These are phyloP conservation scores for Dysphania ambrosioides DNA, from an alignment of 148 eudicot species.

Conservation along the genomic window DNA sequence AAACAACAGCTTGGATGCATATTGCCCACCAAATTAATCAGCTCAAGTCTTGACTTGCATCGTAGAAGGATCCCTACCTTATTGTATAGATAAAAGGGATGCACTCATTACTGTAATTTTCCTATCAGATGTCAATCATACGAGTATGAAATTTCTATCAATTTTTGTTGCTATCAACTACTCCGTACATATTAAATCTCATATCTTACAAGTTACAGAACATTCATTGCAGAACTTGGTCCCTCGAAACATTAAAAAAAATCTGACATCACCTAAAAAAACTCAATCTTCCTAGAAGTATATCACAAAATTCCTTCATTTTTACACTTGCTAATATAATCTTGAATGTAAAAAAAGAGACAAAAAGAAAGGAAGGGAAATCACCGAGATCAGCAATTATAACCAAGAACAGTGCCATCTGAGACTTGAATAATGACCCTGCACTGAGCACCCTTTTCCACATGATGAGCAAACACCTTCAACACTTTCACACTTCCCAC, in stretches of 20 bases:
- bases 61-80: background rate
- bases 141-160: background rate
- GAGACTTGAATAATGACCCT: constrained; percentile 54
- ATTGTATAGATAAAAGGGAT: background rate
- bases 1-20: background rate
- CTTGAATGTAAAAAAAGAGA: background rate
- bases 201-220: background rate
- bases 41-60: background rate
- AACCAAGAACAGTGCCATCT: constrained; percentile 66
- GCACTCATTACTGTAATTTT: too few species aligned
- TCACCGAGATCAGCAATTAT: constrained; percentile 47
- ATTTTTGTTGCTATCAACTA: background rate
- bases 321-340: constrained; percentile 25
- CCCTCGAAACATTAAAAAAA: background rate
- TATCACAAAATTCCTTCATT: constrained; percentile 8
- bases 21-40: background rate
- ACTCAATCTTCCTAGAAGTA: background rate
- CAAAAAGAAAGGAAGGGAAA: background rate
- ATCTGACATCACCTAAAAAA: background rate
- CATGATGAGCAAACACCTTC: constrained; percentile 68
- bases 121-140: background rate
- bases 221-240: constrained; percentile 4
- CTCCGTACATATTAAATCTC: background rate
- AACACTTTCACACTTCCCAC: constrained; percentile 80
- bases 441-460: constrained; percentile 56